A percentile compares a stretch with the other conserved stretches of the same genome.
These are phyloP conservation scores for Lipomyces lipofer DNA, from an alignment of 805 yeast genomes.

Conservation along the genomic window DNA sequence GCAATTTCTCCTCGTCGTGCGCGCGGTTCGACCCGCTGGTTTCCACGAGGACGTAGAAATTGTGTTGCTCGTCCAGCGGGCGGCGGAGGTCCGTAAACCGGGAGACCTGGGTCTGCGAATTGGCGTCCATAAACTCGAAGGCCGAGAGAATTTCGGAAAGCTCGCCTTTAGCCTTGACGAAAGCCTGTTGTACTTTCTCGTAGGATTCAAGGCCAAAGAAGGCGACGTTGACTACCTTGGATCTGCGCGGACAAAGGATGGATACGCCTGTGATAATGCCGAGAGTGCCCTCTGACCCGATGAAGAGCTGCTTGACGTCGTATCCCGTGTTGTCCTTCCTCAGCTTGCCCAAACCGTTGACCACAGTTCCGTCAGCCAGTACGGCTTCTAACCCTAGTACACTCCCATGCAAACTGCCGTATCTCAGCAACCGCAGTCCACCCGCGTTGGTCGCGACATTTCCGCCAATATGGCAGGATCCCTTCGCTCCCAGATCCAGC, in stretches of 20 bases:
- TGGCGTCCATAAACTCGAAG: slow-evolving; percentile 88
- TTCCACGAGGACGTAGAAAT: slow-evolving; percentile 89
- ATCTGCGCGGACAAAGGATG: slow-evolving; percentile 84
- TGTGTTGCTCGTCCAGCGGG: slow-evolving; percentile 81
- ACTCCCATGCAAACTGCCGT: slow-evolving; percentile 90
- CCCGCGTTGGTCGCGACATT: slow-evolving; percentile 96
- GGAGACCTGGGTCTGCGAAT: slow-evolving; percentile 63
- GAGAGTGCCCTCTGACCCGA: slow-evolving; percentile 91
- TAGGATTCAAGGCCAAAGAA: slow-evolving; percentile 78
- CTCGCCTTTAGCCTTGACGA: slow-evolving; percentile 73
- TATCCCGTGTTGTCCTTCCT: slow-evolving; percentile 96
- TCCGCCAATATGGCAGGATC: slow-evolving; percentile 95
- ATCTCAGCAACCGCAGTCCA: slow-evolving; percentile 81
- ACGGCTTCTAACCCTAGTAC: slow-evolving; percentile 91
- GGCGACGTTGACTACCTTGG: slow-evolving; percentile 82
- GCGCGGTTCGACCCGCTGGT: slow-evolving; percentile 94
- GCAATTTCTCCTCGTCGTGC: slow-evolving; percentile 90
- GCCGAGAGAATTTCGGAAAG: slow-evolving; percentile 86
- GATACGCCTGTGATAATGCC: slow-evolving; percentile 91
- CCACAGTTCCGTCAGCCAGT: slow-evolving; percentile 82
- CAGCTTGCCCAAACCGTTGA: slow-evolving; percentile 77
- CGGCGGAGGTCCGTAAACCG: slow-evolving; percentile 57
- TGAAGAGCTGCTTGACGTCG: slow-evolving; percentile 86
- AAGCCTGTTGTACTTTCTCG: slow-evolving; percentile 81
- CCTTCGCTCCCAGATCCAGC: slow-evolving; percentile 92